Conservation (phyloP, 768 basidiomycete species). For the Thelephora aurantiotincta region DNA sequence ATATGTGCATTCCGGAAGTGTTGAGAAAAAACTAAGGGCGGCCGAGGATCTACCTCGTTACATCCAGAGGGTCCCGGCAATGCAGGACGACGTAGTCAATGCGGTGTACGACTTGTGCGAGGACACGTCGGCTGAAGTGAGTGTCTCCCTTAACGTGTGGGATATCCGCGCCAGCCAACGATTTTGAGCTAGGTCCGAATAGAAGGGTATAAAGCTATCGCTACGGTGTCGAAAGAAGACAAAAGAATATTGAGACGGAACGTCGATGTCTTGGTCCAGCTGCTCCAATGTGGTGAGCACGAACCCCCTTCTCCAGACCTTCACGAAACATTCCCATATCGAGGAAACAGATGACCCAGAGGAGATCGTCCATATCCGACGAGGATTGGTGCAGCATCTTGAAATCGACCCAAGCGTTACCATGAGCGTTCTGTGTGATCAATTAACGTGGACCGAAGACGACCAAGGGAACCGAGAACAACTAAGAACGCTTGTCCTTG, state of each 20-base stretch:
- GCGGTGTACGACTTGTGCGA: slow-evolving; percentile 72
- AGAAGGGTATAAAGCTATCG: slow-evolving; percentile 52
- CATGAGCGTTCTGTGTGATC: slow-evolving; percentile 56
- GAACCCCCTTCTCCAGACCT: not conserved
- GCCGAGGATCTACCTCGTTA: slow-evolving; percentile 42
- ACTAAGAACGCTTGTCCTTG: slow-evolving; percentile 42
- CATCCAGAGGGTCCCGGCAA: slow-evolving; percentile 53
- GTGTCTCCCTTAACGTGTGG: slow-evolving; percentile 6
- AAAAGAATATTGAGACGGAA: slow-evolving; percentile 54
- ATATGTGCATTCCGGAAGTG: not conserved
- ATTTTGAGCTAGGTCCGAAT: slow-evolving; percentile 39
- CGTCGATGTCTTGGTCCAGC: slow-evolving; percentile 61
- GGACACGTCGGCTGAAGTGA: slow-evolving; percentile 41
- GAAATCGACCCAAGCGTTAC: slow-evolving; percentile 48
- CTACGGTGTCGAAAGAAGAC: slow-evolving; percentile 31
- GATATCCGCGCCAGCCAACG: not conserved
- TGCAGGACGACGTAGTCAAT: slow-evolving; percentile 65
- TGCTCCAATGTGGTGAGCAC: slow-evolving; percentile 57
- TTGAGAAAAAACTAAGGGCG: slow-evolving; percentile 20
- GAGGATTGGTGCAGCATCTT: slow-evolving; percentile 45
- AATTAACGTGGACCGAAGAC: slow-evolving; percentile 43
- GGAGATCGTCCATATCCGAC: slow-evolving; percentile 48
- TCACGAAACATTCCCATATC: not conserved
- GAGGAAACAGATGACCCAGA: slow-evolving; percentile 40
- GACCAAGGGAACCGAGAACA: slow-evolving; percentile 42